Evolutionary conservation across 2,329 filamentous ascomycete genomes (phyloP).

Genomic region (Colletotrichum plurivorum): DNA sequence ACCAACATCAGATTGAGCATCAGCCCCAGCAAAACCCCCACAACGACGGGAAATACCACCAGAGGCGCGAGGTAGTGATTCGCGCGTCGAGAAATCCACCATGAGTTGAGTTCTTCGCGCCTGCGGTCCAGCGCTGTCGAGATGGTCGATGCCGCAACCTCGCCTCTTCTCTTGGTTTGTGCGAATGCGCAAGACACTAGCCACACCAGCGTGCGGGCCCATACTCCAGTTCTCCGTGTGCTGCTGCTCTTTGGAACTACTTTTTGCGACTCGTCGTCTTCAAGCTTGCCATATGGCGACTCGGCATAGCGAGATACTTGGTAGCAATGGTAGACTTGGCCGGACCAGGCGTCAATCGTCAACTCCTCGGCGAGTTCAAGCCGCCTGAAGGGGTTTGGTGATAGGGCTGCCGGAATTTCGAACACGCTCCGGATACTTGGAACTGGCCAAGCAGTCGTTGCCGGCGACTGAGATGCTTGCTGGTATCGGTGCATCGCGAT

Average conservation of each 20-base stretch:
- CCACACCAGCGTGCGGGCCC: neutral
- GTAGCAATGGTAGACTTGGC: slow-evolving; percentile 18
- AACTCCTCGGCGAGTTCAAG: neutral
- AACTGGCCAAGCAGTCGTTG: neutral
- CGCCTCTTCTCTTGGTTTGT: neutral
- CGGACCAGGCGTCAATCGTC: neutral
- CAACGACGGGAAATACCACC: neutral
- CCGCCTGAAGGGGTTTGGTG: slow-evolving; percentile 27
- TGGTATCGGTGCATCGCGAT: slow-evolving; percentile 12
- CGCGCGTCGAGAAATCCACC: slow-evolving; percentile 10
- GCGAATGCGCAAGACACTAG: neutral
- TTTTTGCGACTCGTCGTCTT: neutral
- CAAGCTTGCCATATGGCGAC: neutral
- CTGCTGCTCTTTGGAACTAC: neutral
- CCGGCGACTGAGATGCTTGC: neutral
- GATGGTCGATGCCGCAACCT: neutral
- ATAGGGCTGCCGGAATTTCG: neutral
- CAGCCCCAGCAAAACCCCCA: neutral
- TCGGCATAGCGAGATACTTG: slow-evolving; percentile 27
- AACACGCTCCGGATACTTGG: neutral
- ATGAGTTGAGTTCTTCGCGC: neutral
- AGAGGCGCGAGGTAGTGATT: neutral
- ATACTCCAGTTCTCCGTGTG: no score
- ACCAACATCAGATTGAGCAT: neutral
- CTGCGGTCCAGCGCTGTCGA: neutral